phyloP scores from a whole-genome alignment of 441 rosid species.

The Populus hybrid region DNA sequence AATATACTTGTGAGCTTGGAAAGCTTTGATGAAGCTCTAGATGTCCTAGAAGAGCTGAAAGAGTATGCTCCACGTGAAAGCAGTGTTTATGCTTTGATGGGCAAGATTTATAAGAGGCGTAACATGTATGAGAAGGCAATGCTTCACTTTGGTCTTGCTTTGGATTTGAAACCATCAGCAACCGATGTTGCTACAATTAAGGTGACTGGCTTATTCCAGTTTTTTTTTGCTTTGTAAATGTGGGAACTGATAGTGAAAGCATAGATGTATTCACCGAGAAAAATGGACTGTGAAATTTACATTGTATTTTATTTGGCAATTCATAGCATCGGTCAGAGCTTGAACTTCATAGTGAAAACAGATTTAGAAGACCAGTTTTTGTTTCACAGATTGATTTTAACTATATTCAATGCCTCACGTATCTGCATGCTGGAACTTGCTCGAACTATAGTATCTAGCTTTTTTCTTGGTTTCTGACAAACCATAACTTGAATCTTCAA shows the following conservation, averaged over 20 bases:
- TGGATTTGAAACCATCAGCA: constrained; percentile 97
- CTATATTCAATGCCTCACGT: background rate
- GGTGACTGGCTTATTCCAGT: constrained; percentile 36
- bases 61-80: constrained; percentile 94
- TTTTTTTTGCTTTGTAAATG: background rate
- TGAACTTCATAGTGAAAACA: background rate
- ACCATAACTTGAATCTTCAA: background rate
- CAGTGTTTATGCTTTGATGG: constrained; percentile 96
- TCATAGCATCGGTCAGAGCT: background rate
- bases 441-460: too few relatives aligned
- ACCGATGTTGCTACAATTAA: constrained; percentile 86
- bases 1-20: constrained; percentile 81
- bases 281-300: background rate
- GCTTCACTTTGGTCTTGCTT: constrained; percentile 91
- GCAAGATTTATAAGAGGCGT: constrained; percentile 67
- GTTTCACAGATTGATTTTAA: background rate
- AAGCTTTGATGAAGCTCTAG: constrained; percentile 76
- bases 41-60: constrained; percentile 91
- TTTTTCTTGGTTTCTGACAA: background rate
- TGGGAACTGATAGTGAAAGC: background rate
- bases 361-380: background rate
- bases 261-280: background rate
- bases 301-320: background rate
- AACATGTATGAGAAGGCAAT: constrained; percentile 88
- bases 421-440: background rate